A percentile compares a stretch with the other conserved stretches of the same genome.
These are phyloP conservation scores for Mycena alexandri DNA, from an alignment of 768 basidiomycete species.

Conservation along the genomic window DNA sequence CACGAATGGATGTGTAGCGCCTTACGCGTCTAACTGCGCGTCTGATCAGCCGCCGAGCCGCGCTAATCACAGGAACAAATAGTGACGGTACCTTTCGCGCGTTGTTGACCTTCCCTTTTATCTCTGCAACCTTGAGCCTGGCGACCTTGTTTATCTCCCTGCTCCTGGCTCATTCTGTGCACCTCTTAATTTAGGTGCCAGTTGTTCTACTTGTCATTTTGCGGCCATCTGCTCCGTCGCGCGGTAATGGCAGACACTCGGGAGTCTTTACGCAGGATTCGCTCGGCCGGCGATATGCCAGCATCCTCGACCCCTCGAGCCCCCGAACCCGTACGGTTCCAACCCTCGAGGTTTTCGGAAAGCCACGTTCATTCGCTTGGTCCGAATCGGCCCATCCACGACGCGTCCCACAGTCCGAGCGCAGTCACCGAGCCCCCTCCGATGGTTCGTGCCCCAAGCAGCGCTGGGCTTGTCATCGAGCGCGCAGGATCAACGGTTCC, in stretches of 20 bases:
- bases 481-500: constrained; percentile 29
- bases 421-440: constrained; percentile 8
- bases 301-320: constrained; percentile 33
- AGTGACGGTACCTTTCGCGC: not conserved
- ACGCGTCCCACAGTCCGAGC: constrained; percentile 10
- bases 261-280: constrained; percentile 49
- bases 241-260: constrained; percentile 26
- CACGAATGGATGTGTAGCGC: not conserved
- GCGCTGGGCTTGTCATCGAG: constrained; percentile 25
- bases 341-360: constrained; percentile 37
- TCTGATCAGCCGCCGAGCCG: no score
- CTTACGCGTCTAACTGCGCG: no score
- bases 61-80: not conserved
- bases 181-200: constrained; percentile 20
- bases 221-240: not conserved
- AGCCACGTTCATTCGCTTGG: constrained; percentile 34
- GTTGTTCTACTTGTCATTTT: not conserved
- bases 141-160: not conserved
- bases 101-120: constrained; percentile 1
- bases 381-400: constrained; percentile 17
- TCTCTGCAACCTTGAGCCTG: not conserved
- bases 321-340: constrained; percentile 42
- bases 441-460: constrained; percentile 2
- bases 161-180: constrained; percentile 5
- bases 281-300: constrained; percentile 57